Base-by-base conservation (phyloP, 208 protist genomes). In the Trypanosomatidae sp. region DNA sequence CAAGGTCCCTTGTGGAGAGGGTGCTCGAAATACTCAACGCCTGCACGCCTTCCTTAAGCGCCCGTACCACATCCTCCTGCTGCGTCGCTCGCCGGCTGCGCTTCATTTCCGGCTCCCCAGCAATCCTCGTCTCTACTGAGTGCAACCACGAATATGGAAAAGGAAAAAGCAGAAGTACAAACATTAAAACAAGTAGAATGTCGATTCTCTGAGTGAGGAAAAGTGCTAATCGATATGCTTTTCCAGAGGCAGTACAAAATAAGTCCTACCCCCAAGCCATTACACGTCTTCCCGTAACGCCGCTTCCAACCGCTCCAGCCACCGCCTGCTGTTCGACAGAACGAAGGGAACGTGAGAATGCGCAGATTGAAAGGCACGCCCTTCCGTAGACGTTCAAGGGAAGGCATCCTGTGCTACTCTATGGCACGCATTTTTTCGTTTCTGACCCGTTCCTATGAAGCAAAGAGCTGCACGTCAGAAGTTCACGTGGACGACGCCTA, bases 1-100 rank as follows among this genome's bases (percentile, higher is more conserved):
- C 83, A 9, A 97, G 73, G 46, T 95, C 90, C 64, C 77, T 89
- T 1, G 82, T 71, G 33, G 84, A 85, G 3, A 85, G 78, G 19
- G 71, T 66, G 55, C 82, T 92, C n/a, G 90, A 91, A 2, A 97
- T 83, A 72, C 85, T 93, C 19, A 97, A 73, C 1, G 92, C 84
- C 50, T 79, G 60, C 3, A 94, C 83, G n/a, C 92, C 90, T 47
- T 46, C 80, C 43, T 82, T 80, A 25, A 97, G 64, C 1, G 89
- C 84, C 13, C 30, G 36, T 1, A 90, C 44, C 47, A 87, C 58
- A 22, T 65, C 52, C 5, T 85, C 76, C 36, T 82, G 41, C 25
- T 68, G 44, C 13, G 52, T 58, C 33, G 9, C 15, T 22, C 52
- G 33, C 4, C 79, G 69, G 22, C 58, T 46, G 7, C 77, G 77